Evolutionary conservation across 768 basidiomycete genomes (phyloP).

Genomic region (Leucocoprinus sp.): DNA sequence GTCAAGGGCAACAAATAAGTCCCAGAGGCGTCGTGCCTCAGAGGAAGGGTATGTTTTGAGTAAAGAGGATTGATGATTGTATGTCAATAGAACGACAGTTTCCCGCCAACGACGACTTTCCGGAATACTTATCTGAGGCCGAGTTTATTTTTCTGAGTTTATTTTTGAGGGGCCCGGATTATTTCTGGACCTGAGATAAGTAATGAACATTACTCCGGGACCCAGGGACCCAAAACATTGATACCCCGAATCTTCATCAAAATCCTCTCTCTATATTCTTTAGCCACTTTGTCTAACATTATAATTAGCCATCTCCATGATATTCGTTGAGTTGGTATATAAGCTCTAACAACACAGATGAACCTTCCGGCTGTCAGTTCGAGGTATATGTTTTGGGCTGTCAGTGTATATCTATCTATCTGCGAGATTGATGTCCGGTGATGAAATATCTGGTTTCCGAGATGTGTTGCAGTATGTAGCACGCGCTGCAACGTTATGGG

Average conservation of each 20-base stretch:
- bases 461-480: constrained; percentile 59
- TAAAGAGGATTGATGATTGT: not conserved
- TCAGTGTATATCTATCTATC: constrained; percentile 48
- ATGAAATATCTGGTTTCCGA: constrained; percentile 39
- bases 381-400: constrained; percentile 58
- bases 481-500: constrained; percentile 55
- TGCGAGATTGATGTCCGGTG: constrained; percentile 44
- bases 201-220: too few relatives aligned
- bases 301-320: constrained; percentile 53
- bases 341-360: too few relatives aligned
- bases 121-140: too few relatives aligned
- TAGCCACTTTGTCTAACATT: constrained; percentile 50
- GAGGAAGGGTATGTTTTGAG: constrained; percentile 57
- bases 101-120: too few relatives aligned
- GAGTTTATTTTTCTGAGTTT: too few relatives aligned
- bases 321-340: too few relatives aligned
- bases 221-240: too few relatives aligned
- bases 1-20: constrained; percentile 17
- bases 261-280: constrained; percentile 56
- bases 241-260: constrained; percentile 51
- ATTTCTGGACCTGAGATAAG: too few relatives aligned
- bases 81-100: too few relatives aligned
- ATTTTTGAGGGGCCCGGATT: too few relatives aligned
- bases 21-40: constrained; percentile 46
- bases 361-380: constrained; percentile 52